Base-by-base conservation (phyloP, 768 basidiomycete genomes). In the Auricularia sp. region DNA sequence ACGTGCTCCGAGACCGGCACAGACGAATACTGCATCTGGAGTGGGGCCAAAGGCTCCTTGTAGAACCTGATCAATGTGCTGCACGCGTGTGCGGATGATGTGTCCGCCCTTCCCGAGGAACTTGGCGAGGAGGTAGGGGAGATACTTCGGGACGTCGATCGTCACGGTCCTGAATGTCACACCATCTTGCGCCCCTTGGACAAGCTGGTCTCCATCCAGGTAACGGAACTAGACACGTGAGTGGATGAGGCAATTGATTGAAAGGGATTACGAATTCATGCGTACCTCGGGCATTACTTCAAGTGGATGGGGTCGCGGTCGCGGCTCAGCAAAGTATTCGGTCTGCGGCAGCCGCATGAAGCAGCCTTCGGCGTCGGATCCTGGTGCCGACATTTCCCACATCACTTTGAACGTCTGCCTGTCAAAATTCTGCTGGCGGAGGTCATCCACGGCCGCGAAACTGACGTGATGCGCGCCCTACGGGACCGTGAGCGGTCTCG, bases 391-490 rank as follows among this genome's bases (percentile, higher is more conserved):
- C 67, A 92, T 77, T 65, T 82, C 76, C 88, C 88, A 90, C 82
- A 93, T 83, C 2, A 75, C 77, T n/a, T 85, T 73, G 73, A 94
- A 91, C 1, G 90, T 92, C 65, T 85, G 85, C 64, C 81, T 75
- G 70, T 92, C 88, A 67, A 91, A 78, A 11, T 77, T 89, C 69
- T 82, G 82, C 69, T 85, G 82, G n/a, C 77, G 75, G 2, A 72
- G 74, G 65, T 87, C 83, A 13, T 79, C 77, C 11, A 76, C 29
- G 3, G 56, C 78, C 2, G 82, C 81, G 13, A 80, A 80, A 54
- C 83, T 85, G 61, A 92, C 84, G 78, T 91, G 88, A 68, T 92
- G 89, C 8, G 89, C 92, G 42, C 90, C 91, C 91, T 93, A 61
- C 37, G 7, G 7, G 39, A 0, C 35, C 0, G 44, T 51, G 6